These are phyloP conservation scores for Cichorium intybus DNA, from an alignment of 140 eudicot species.

Conservation along the genomic window DNA sequence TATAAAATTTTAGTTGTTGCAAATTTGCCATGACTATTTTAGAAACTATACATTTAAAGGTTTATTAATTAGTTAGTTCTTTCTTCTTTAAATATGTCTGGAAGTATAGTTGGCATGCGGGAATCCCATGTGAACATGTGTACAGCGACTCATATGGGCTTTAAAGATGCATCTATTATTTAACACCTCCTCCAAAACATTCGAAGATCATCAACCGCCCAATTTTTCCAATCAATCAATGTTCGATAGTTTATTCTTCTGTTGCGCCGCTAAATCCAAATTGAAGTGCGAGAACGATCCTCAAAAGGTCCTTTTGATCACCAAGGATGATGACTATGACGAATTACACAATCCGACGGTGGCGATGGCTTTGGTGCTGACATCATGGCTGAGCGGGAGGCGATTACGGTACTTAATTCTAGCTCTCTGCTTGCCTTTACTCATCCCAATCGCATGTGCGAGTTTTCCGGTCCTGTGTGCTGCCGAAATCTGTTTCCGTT, in stretches of 20 bases:
- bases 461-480: conserved; percentile 41
- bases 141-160: conserved; percentile 15
- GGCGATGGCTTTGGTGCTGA: conserved; percentile 23
- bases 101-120: conserved; percentile 24
- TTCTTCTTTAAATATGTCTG: not conserved
- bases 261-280: conserved; percentile 20
- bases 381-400: conserved; percentile 44
- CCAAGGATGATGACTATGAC: conserved; percentile 14
- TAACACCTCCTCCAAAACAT: conserved; percentile 1
- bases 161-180: not conserved
- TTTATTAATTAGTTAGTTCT: not conserved
- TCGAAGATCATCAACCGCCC: conserved; percentile 12
- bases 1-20: not conserved
- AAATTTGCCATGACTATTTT: too few relatives aligned
- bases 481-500: conserved; percentile 24
- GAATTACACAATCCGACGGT: conserved; percentile 25
- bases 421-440: conserved; percentile 47
- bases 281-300: conserved; percentile 24
- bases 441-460: conserved; percentile 39
- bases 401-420: conserved; percentile 34
- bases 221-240: conserved; percentile 12
- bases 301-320: conserved; percentile 11
- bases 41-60: not conserved
- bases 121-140: conserved; percentile 32
- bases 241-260: conserved; percentile 16